A percentile compares a stretch with the other conserved stretches of the same genome.
phyloP scores from a whole-genome alignment of 441 rosid species.

The Brassica balearica region DNA sequence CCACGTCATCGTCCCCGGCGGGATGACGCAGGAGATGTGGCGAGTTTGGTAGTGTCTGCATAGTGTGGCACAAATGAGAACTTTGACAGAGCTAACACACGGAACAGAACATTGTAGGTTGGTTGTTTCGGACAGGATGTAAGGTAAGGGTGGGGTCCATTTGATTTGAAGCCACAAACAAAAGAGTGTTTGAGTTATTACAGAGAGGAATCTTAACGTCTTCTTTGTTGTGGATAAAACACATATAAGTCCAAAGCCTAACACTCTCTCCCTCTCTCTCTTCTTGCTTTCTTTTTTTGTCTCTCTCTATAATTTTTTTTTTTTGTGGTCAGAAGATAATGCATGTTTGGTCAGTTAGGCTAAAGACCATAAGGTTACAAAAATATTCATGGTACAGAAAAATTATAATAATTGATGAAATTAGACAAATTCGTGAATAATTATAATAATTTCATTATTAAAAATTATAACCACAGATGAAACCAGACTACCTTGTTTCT shows the following conservation, averaged over 20 bases:
- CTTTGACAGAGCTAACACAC: slow-evolving; percentile 17
- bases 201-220: slow-evolving; percentile 23
- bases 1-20: slow-evolving; percentile 46
- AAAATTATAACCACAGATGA: slow-evolving; percentile 15
- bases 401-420: no score
- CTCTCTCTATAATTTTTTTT: slow-evolving; percentile 11
- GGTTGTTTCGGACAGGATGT: slow-evolving; percentile 5
- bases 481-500: slow-evolving; percentile 18
- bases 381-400: slow-evolving; percentile 16
- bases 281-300: slow-evolving; percentile 2
- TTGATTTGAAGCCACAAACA: slow-evolving; percentile 43
- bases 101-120: neutral
- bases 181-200: neutral
- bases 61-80: slow-evolving; percentile 20
- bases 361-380: slow-evolving; percentile 16
- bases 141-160: slow-evolving; percentile 33
- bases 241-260: slow-evolving; percentile 29
- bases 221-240: slow-evolving; percentile 41
- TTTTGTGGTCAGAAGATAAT: slow-evolving; percentile 30
- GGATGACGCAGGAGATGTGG: slow-evolving; percentile 30
- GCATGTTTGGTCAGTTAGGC: neutral
- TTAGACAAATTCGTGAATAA: no score
- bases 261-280: slow-evolving; percentile 2
- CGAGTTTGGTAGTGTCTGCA: slow-evolving; percentile 60
- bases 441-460: no score